These are phyloP conservation scores for Acanthamoeba divionensis DNA, from an alignment of 208 protist species.

Conservation along the genomic window DNA sequence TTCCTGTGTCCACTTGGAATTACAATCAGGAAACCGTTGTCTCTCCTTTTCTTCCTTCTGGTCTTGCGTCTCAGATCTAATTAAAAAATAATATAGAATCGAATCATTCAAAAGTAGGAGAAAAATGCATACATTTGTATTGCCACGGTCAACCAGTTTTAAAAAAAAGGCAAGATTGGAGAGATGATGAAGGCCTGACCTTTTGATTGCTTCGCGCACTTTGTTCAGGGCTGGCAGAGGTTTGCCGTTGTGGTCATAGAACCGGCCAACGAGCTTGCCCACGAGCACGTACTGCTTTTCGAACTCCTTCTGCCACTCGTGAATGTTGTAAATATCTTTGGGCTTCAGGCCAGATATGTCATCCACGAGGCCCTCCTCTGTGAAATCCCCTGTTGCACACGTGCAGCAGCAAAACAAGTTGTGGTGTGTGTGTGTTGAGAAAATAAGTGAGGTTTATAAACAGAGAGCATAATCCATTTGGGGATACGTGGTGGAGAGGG, in stretches of 20 bases:
- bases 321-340: background rate
- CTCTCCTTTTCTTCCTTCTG: background rate
- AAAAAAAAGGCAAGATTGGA: background rate
- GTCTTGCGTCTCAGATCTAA: background rate
- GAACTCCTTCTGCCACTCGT: slow-evolving; percentile 9
- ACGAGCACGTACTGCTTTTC: background rate
- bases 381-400: background rate
- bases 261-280: slow-evolving; percentile 9
- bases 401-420: too few relatives aligned
- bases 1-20: background rate
- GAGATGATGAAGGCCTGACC: background rate
- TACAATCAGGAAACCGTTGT: slow-evolving; percentile 15
- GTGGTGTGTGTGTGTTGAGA: too few relatives aligned
- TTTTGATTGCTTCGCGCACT: background rate
- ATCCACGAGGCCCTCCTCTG: background rate
- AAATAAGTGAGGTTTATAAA: too few relatives aligned
- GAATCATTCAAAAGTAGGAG: too few relatives aligned
- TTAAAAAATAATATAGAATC: background rate
- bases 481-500: too few relatives aligned
- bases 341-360: background rate
- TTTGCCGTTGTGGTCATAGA: slow-evolving; percentile 11
- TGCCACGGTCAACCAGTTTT: too few relatives aligned
- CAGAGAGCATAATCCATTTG: too few relatives aligned
- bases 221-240: background rate
- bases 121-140: too few relatives aligned